A percentile compares a stretch with the other conserved stretches of the same genome.
phyloP scores from a whole-genome alignment of 2,329 filamentous ascomycete genomes.

The Volutella citrinella region DNA sequence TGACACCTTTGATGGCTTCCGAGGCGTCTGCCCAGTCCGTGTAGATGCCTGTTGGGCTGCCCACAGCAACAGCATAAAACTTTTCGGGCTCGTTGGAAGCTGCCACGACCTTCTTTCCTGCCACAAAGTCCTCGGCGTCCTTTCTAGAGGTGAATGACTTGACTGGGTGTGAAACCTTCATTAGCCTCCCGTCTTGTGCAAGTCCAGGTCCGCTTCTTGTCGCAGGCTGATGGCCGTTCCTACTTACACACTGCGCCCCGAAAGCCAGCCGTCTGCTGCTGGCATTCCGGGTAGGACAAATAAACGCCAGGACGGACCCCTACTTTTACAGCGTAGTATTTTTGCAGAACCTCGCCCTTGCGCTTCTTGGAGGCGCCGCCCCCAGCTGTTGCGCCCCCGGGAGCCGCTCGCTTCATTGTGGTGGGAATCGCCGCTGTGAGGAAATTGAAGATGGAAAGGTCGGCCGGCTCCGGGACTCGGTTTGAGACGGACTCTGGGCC shows the following conservation, averaged over 20 bases:
- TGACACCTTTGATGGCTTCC: constrained; percentile 70
- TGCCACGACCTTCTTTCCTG: constrained; percentile 48
- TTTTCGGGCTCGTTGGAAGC: constrained; percentile 41
- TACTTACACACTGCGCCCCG: constrained; percentile 66
- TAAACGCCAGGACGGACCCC: constrained; percentile 62
- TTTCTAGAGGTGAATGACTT: constrained; percentile 72
- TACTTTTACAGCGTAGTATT: constrained; percentile 61
- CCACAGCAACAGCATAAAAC: constrained; percentile 61
- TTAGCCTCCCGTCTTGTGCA: constrained; percentile 8
- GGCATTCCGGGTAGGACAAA: constrained; percentile 57
- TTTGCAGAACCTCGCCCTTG: constrained; percentile 47
- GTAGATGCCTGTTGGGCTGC: constrained; percentile 58
- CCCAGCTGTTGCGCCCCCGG: constrained; percentile 12
- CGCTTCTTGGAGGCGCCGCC: constrained; percentile 40
- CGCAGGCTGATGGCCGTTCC: no score
- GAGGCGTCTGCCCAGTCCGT: constrained; percentile 66
- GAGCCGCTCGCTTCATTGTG: constrained; percentile 25
- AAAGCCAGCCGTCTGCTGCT: constrained; percentile 58
- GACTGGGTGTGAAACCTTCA: constrained; percentile 45
- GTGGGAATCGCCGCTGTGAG: constrained; percentile 7
- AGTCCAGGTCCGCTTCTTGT: no score
- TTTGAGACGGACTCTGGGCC: no score
- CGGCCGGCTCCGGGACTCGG: constrained; percentile 13
- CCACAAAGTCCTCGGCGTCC: constrained; percentile 77
- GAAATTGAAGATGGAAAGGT: constrained; percentile 24